Conservation (phyloP, 2,329 filamentous ascomycete genomes). For the Penicillium sp. region DNA sequence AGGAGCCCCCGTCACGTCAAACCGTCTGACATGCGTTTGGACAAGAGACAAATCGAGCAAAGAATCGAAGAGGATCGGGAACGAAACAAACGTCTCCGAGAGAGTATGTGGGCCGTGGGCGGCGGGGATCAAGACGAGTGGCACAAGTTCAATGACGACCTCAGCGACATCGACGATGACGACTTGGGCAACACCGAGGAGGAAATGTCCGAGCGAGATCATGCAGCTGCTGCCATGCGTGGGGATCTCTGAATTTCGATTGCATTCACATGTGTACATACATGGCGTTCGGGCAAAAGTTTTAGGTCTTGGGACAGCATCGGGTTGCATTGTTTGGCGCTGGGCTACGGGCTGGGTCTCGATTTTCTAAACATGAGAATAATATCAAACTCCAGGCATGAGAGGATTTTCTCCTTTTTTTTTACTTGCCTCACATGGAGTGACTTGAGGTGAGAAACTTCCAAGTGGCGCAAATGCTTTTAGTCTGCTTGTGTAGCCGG, state of each 20-base stretch:
- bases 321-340: neutral
- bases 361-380: too few relatives aligned
- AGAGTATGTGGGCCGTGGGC: conserved; percentile 87
- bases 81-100: conserved; percentile 81
- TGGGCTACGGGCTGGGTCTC: neutral
- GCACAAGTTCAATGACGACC: conserved; percentile 77
- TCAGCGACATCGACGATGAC: conserved; percentile 79
- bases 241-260: neutral
- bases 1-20: conserved; percentile 25
- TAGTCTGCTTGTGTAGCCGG: too few relatives aligned
- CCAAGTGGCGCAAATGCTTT: too few relatives aligned
- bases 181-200: conserved; percentile 72
- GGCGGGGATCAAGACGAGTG: conserved; percentile 64
- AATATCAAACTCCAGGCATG: too few relatives aligned
- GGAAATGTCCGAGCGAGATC: conserved; percentile 55
- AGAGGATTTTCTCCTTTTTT: too few relatives aligned
- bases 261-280: neutral
- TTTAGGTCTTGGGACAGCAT: neutral
- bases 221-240: conserved; percentile 31
- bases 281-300: neutral
- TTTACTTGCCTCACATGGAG: too few relatives aligned
- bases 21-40: conserved; percentile 49
- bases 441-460: too few relatives aligned
- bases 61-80: conserved; percentile 95
- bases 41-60: conserved; percentile 89